Base-by-base conservation (phyloP, 306 rosid species). In the Glycine soja region DNA sequence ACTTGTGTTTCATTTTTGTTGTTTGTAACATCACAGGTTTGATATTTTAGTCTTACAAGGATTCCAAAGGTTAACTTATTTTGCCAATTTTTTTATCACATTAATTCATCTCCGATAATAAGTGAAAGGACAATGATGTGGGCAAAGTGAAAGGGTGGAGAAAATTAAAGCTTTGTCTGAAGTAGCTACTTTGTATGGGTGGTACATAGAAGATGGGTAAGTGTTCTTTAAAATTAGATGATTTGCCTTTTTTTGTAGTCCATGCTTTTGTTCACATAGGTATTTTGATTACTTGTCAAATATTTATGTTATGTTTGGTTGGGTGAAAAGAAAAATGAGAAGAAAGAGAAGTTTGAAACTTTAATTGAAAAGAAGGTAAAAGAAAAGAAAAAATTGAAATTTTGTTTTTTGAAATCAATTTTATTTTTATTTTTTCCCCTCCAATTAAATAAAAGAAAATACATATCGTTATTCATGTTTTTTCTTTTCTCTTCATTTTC, bases 31-130 rank as follows among this genome's bases (percentile, higher is more conserved):
- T n/a, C n/a, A n/a, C n/a, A n/a, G n/a, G n/a, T n/a, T n/a, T n/a
- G n/a, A n/a, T n/a, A n/a, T n/a, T n/a, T n/a, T n/a, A n/a, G n/a
- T n/a, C n/a, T n/a, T n/a, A n/a, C n/a, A 65, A 40, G 50, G 19
- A n/a, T 38, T 64, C 46, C 70, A 63, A 64, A 45, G 48, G 70
- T 15, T 51, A 65, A 10, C 30, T 65, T 10, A 51, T 65, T 40
- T 65, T 65, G 1, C 71, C 71, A 0, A 30, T 40, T 40, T 10
- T 65, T 65, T 40, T 65, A 65, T 65, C 50, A 65, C 46, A 45
- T 65, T 4, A 65, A 65, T 38, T 51, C 71, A 38, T 65, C 71
- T 40, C 71, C 40, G n/a, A 51, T 65, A 38, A 65, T n/a, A n/a
- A n/a, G n/a, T n/a, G 50, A 40, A 38, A 65, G 4, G n/a, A 40